Evolutionary conservation across 2,329 filamentous ascomycete species (phyloP).

Genomic region (Hymenoscyphus occultus): DNA sequence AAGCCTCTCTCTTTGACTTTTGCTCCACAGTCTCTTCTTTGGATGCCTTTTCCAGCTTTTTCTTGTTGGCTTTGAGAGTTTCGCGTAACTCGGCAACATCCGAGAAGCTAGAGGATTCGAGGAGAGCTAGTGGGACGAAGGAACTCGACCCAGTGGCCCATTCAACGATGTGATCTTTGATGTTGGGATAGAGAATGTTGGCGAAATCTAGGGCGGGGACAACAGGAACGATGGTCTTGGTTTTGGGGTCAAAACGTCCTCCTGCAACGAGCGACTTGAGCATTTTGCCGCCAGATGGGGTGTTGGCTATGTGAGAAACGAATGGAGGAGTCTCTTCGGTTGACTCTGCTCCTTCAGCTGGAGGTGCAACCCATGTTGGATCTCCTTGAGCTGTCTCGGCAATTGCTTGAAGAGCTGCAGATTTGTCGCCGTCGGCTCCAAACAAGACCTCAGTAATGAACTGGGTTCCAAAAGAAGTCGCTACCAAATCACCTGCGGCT

Average conservation of each 20-base stretch:
- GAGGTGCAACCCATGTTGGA: constrained; percentile 39
- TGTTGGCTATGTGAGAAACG: constrained; percentile 55
- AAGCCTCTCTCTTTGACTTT: constrained; percentile 45
- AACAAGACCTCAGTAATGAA: constrained; percentile 82
- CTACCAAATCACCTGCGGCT: constrained; percentile 64
- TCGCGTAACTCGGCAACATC: constrained; percentile 65
- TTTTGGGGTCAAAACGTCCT: constrained; percentile 75
- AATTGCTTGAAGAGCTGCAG: constrained; percentile 67
- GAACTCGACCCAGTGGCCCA: constrained; percentile 88
- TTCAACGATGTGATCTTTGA: constrained; percentile 68
- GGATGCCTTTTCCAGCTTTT: constrained; percentile 66
- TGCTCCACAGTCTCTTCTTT: constrained; percentile 55
- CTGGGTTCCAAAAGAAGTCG: constrained; percentile 81
- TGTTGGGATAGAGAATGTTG: constrained; percentile 74
- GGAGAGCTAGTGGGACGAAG: constrained; percentile 78
- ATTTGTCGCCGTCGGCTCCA: constrained; percentile 71
- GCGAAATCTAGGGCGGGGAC: constrained; percentile 80
- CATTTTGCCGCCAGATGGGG: constrained; percentile 70
- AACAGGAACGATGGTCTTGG: constrained; percentile 67
- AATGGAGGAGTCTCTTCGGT: constrained; percentile 16
- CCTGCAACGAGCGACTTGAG: constrained; percentile 89
- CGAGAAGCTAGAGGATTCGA: constrained; percentile 71
- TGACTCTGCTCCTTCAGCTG: constrained; percentile 22
- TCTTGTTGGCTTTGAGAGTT: constrained; percentile 69
- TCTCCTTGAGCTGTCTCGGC: constrained; percentile 61